Base-by-base conservation (phyloP, 139 green algal genomes). In the Coelastrella sp. region DNA sequence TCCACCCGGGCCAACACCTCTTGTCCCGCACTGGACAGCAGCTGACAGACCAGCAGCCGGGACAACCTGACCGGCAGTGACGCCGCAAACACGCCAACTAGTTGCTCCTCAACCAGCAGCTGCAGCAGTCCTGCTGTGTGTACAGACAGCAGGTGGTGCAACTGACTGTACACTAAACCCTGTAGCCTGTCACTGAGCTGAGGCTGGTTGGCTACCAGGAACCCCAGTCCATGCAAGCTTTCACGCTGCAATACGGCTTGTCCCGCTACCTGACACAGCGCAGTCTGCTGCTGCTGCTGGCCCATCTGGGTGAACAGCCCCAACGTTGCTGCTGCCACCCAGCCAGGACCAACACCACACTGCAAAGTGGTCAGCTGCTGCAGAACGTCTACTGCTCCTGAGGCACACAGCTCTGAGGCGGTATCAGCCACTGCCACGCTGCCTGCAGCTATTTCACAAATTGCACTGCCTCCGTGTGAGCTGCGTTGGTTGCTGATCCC, bases 11-110 rank as follows among this genome's bases (percentile, higher is more conserved):
- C 19, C 10, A 91, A 59, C 11, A 88, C 59, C 24, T 86, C 88
- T 58, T 91, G 88, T 4, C 88, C 88, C 19, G 14, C 57, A 19
- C 19, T 57, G 4, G 56, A 78, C n/a, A 88, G 20, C 20, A 91
- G 88, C 57, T 83, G 81, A 49, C 78, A 87, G 14, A 87, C 59
- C 4, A 91, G 59, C 80, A 91, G 25, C n/a, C 80, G 66, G 9
- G n/a, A 70, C 17, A 91, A 70, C 57, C 35, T 66, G 11, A 7
- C 70, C 5, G 80, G 70, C 4, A n/a, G 6, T 3, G n/a, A 56
- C 19, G 19, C 20, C 7, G 76, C 65, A 14, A 91, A 35, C 1
- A 8, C n/a, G 59, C 88, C 88, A 6, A 91, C 68, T 20, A 91
- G 15, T 0, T 87, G 88, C 88, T 88, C 22, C 66, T 91, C 78